phyloP scores from a whole-genome alignment of 1,284 basidiomycete genomes.

The Inonotus obliquus region DNA sequence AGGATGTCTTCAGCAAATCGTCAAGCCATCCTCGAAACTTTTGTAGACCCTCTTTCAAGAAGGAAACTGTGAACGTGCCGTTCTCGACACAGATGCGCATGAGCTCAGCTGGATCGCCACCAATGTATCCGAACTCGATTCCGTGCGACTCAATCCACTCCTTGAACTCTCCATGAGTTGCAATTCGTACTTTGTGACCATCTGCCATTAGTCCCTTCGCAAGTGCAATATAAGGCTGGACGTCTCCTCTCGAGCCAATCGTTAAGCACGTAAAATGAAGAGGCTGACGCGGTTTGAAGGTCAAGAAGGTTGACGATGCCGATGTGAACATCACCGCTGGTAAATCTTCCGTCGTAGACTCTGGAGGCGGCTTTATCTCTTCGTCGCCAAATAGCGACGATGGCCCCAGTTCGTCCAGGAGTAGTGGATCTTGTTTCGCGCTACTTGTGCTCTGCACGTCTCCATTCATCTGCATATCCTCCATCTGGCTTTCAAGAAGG shows the following conservation, averaged over 20 bases:
- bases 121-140: constrained; percentile 90
- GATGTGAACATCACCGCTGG: constrained; percentile 93
- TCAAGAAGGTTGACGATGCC: constrained; percentile 88
- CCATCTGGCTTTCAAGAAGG: constrained; percentile 78
- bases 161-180: constrained; percentile 91
- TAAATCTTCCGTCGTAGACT: constrained; percentile 58
- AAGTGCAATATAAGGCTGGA: constrained; percentile 92
- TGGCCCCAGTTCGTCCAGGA: constrained; percentile 69
- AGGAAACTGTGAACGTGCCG: constrained; percentile 93
- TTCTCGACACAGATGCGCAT: constrained; percentile 95
- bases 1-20: constrained; percentile 88
- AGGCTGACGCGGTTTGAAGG: constrained; percentile 84
- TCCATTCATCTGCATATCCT: constrained; percentile 51
- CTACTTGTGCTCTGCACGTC: constrained; percentile 39
- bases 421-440: constrained; percentile 60
- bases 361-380: constrained; percentile 40
- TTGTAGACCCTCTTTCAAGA: constrained; percentile 84
- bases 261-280: constrained; percentile 90
- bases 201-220: constrained; percentile 90
- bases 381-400: constrained; percentile 35
- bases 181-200: constrained; percentile 82
- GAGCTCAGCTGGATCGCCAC: constrained; percentile 95
- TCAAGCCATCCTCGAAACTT: constrained; percentile 99
- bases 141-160: constrained; percentile 96
- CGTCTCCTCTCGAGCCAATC: constrained; percentile 91